Evolutionary conservation across 371 early-diverging fungal genomes (phyloP).

Genomic region (Rhizopus delemar): DNA sequence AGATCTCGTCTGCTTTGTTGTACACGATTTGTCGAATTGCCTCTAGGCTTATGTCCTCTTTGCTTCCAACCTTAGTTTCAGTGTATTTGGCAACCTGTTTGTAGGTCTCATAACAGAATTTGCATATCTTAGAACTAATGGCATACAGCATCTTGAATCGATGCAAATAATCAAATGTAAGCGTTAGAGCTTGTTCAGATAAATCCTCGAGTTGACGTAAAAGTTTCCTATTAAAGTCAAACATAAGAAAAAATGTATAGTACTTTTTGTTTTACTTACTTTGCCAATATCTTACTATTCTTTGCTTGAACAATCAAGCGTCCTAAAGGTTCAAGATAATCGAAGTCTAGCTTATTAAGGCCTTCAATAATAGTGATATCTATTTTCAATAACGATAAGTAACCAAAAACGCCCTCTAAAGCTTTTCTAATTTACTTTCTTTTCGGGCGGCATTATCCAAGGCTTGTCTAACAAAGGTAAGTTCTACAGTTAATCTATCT

Average conservation of each 20-base stretch:
- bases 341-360: constrained; percentile 53
- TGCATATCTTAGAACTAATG: constrained; percentile 53
- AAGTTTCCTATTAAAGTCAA: constrained; percentile 47
- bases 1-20: constrained; percentile 51
- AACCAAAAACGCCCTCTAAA: neutral
- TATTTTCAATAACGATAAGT: constrained; percentile 3
- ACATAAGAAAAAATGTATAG: neutral
- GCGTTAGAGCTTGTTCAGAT: constrained; percentile 54
- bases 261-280: constrained; percentile 22
- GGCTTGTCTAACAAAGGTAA: constrained; percentile 51
- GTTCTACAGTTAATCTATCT: constrained; percentile 65
- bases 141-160: constrained; percentile 56
- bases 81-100: constrained; percentile 36
- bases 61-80: constrained; percentile 39
- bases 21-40: constrained; percentile 54
- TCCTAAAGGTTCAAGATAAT: constrained; percentile 60
- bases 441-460: constrained; percentile 28
- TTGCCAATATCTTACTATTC: constrained; percentile 61
- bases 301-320: constrained; percentile 61
- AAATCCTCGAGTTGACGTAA: constrained; percentile 70
- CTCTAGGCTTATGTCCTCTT: constrained; percentile 45
- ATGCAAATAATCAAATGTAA: constrained; percentile 53
- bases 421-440: constrained; percentile 28
- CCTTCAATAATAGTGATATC: constrained; percentile 46
- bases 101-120: constrained; percentile 45